Base-by-base conservation (phyloP, 805 yeast genomes). In the Ogataea pignaliae region DNA sequence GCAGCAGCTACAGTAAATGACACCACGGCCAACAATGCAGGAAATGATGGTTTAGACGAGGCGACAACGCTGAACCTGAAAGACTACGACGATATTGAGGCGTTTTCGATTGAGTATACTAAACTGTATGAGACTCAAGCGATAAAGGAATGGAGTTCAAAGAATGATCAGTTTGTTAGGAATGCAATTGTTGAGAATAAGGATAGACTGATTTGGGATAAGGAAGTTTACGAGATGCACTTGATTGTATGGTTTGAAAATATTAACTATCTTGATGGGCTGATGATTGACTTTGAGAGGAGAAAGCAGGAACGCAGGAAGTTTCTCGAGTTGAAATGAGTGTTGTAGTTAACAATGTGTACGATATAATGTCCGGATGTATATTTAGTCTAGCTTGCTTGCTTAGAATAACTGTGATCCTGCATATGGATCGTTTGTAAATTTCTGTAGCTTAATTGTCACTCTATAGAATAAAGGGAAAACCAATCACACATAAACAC, bases 1-100 rank as follows among this genome's bases (percentile, higher is more conserved):
- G 26, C 26, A 21, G 26, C 26, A 4, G 26, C 4, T 21, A 7
- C 26, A n/a, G n/a, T n/a, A n/a, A 47, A 34, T 13, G 37, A 37
- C 3, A 45, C 46, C 1, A 52, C 47, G 11, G 47, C 53, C 17
- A 39, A 39, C 15, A 35, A 14, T 16, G 45, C 41, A 29, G 43
- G 21, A 9, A 56, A 47, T 29, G 11, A 13, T 40, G 37, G 28
- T 11, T n/a, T 53, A n/a, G 64, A 64, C 40, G 57, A 45, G 16
- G 53, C 43, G 11, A 53, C 52, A 7, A 69, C 72, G 3, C 64
- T 76, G 14, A 73, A 69, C 34, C 53, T 76, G 36, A 76, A 72
- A 32, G 71, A 70, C 4, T 55, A 68, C 38, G 80, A 76, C 39
- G 82, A 76, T 47, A 73, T 77, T 18, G 79, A 75, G 49, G 75